Conservation (phyloP, 2,329 filamentous ascomycete genomes). For the Aureobasidium namibiae region DNA sequence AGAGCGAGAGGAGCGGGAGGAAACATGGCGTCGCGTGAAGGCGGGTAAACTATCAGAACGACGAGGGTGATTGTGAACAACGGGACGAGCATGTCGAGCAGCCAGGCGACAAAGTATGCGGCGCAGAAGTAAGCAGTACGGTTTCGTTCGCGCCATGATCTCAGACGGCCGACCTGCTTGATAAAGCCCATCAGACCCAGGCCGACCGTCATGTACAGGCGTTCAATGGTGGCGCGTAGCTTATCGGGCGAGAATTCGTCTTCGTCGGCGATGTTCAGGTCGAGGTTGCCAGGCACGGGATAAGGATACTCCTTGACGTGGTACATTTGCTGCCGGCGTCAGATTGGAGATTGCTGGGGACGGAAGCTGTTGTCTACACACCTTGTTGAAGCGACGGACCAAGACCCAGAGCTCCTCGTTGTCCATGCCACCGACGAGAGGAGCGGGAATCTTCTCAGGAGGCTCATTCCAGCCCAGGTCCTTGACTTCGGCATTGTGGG, state of each 20-base stretch:
- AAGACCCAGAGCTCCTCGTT: constrained; percentile 70
- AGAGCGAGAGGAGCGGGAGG: constrained; percentile 69
- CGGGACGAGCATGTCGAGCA: constrained; percentile 62
- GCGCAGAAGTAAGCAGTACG: constrained; percentile 59
- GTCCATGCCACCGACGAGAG: constrained; percentile 57
- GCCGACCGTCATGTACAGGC: constrained; percentile 72
- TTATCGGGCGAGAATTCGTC: constrained; percentile 83
- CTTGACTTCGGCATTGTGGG: constrained; percentile 46
- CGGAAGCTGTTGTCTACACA: constrained; percentile 20
- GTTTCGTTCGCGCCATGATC: constrained; percentile 68
- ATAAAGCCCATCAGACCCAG: constrained; percentile 56
- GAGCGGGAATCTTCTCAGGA: constrained; percentile 46
- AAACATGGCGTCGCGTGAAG: constrained; percentile 56
- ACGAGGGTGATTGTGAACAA: constrained; percentile 52
- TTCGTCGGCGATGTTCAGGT: constrained; percentile 72
- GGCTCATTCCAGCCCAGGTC: constrained; percentile 63
- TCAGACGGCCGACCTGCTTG: constrained; percentile 67
- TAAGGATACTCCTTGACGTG: constrained; percentile 60
- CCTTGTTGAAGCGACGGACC: constrained; percentile 66
- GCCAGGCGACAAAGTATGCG: constrained; percentile 60
- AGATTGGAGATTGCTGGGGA: not conserved
- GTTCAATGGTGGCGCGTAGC: constrained; percentile 66
- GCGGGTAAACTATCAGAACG: constrained; percentile 57
- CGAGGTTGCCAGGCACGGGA: constrained; percentile 58
- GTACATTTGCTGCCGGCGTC: constrained; percentile 48